Base-by-base conservation (phyloP, 352 stramenopile species). In the Phytophthora nicotianae region DNA sequence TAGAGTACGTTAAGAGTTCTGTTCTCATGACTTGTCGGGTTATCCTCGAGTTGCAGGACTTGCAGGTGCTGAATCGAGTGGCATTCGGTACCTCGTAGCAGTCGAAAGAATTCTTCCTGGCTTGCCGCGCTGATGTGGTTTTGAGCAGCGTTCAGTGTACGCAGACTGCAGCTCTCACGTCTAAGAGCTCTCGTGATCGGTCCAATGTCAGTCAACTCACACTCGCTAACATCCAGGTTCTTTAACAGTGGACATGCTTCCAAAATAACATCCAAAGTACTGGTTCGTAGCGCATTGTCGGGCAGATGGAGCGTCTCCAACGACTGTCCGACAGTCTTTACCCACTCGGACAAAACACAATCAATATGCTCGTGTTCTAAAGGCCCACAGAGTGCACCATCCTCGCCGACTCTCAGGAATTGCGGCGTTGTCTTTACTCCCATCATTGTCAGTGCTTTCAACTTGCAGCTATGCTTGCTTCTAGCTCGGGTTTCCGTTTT, bases 141-240 rank as follows among this genome's bases (percentile, higher is more conserved):
- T 8, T 82, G 61, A 1, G 63, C 49, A 14, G 78, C 45, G 23
- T 84, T 70, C 3, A 88, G 60, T 9, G 59, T 65, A 29, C 61
- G 26, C 4, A 88, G 50, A 5, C 29, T 41, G 29, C 71, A 83
- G 5, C 42, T 23, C 1, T 49, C 58, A 9, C 17, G 4, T 16
- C 46, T 35, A 55, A 77, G 81, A 1, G 55, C 62, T 3, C 50
- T 47, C 5, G 75, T 51, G 11, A 88, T 60, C 46, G 71, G 48
- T 11, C 19, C 19, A 17, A 86, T 75, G 16, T 67, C 62, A 5
- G 27, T 32, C 16, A 88, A 48, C 49, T 74, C 64, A 53, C 78
- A 88, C 3, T 45, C 52, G 45, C 73, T 69, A 21, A 86, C 11
- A 54, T 82, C 71, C n/a, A 88, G 48, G 19, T 62, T 26, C 23